These are phyloP conservation scores for Penicillium aurantiogriseum DNA, from an alignment of 2,329 filamentous ascomycete species.

Conservation along the genomic window DNA sequence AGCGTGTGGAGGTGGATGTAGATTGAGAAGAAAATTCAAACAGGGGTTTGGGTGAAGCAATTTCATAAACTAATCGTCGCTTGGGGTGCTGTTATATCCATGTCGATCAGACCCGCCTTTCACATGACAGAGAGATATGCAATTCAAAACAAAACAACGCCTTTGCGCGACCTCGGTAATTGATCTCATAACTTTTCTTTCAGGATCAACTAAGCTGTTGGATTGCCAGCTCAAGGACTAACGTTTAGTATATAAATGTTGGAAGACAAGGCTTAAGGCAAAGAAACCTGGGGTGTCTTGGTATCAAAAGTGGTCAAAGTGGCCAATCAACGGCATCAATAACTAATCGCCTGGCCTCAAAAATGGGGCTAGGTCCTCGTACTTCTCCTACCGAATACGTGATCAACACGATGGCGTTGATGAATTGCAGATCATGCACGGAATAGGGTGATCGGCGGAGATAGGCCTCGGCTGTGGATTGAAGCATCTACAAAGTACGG, in stretches of 20 bases:
- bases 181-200: not conserved
- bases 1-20: not conserved
- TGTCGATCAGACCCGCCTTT: slow-evolving; percentile 8
- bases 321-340: too few species aligned
- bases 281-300: too few species aligned
- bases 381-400: too few species aligned
- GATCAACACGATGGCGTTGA: too few species aligned
- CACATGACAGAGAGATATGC: not conserved
- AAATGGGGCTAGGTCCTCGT: too few species aligned
- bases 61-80: not conserved
- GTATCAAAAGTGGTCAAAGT: not conserved
- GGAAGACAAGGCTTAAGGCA: too few species aligned
- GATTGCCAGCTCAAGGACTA: not conserved
- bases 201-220: not conserved
- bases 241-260: not conserved
- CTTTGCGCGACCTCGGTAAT: not conserved
- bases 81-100: not conserved
- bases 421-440: too few species aligned
- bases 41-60: not conserved
- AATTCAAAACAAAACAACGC: not conserved
- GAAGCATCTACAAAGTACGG: too few species aligned
- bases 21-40: not conserved
- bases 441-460: too few species aligned
- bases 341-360: too few species aligned
- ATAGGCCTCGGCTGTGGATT: too few species aligned